Base-by-base conservation (phyloP, 2,329 filamentous ascomycete species). In the Huntiella moniliformis region DNA sequence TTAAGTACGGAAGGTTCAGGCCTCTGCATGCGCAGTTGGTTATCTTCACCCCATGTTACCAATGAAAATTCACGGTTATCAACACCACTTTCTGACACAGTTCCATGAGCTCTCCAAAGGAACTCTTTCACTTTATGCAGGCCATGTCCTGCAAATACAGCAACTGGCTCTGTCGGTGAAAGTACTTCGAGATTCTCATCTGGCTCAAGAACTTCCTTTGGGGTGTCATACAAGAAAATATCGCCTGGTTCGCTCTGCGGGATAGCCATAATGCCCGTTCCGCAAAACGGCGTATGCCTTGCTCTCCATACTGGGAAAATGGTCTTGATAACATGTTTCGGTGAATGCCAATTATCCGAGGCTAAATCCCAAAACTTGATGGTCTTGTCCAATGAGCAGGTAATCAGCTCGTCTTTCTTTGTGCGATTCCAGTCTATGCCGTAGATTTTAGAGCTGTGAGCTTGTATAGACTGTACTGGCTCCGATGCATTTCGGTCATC, bases 351-450 rank as follows among this genome's bases (percentile, higher is more conserved):
- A 51, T 82, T 70, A 3, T 68, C 67, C 4, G 75, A 67, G 46
- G 55, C 59, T 54, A 86, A 85, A 58, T 94, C 82, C 87, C 87
- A 95, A 52, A 94, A 82, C 57, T 92, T 93, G 61, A 95, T 88
- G 36, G 80, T 92, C 58, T 80, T 85, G 57, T 95, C 87, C 42
- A 95, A 66, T 1, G 87, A 93, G 60, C 87, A 95, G 2, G 87
- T 95, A 4, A 85, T 76, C 43, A 95, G 67, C 33, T 76, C 78
- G 7, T 74, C 79, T 1, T 75, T 63, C 41, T 77, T 70, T 10
- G 79, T 80, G 44, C 88, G 74, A 57, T 92, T 92, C 88, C 88
- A 95, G 61, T 95, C 88, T 32, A 95, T 68, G 22, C 88, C 88
- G 57, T 95, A 95, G 50, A 95, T 94, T 61, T 94, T 95, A 34